Conservation (phyloP, 2,329 filamentous ascomycete species). For the Diplodia mutila region DNA sequence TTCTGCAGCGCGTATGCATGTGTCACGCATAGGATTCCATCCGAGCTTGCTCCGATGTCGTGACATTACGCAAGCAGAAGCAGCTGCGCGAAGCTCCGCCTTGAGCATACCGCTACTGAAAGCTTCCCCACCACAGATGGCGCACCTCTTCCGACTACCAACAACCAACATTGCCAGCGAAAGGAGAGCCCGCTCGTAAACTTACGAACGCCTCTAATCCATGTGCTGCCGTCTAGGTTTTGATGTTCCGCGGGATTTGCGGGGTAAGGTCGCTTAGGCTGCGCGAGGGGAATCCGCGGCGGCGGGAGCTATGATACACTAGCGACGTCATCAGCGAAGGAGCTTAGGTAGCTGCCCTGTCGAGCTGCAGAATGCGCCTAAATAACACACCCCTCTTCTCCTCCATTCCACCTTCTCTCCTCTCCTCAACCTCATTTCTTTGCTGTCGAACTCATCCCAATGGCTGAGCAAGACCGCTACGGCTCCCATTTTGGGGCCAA, state of each 20-base stretch:
- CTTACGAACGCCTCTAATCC: background rate
- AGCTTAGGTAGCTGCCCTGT: constrained; percentile 18
- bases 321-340: constrained; percentile 23
- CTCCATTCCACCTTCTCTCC: background rate
- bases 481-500: constrained; percentile 22
- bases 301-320: constrained; percentile 24
- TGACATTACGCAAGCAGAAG: background rate
- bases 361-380: constrained; percentile 7
- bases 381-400: constrained; percentile 15
- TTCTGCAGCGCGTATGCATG: constrained; percentile 29
- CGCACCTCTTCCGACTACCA: background rate
- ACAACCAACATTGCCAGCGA: background rate
- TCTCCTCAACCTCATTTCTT: background rate
- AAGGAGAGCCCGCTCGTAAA: background rate
- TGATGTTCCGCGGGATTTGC: background rate
- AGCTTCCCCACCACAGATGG: background rate
- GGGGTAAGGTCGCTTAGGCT: background rate
- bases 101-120: background rate
- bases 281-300: background rate
- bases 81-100: background rate
- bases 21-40: background rate
- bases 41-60: constrained; percentile 11
- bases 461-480: constrained; percentile 27
- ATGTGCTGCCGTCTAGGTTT: background rate
- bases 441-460: constrained; percentile 13